These are phyloP conservation scores for Trichomonascaceae sp. DNA, from an alignment of 1,139 yeast species.

Conservation along the genomic window DNA sequence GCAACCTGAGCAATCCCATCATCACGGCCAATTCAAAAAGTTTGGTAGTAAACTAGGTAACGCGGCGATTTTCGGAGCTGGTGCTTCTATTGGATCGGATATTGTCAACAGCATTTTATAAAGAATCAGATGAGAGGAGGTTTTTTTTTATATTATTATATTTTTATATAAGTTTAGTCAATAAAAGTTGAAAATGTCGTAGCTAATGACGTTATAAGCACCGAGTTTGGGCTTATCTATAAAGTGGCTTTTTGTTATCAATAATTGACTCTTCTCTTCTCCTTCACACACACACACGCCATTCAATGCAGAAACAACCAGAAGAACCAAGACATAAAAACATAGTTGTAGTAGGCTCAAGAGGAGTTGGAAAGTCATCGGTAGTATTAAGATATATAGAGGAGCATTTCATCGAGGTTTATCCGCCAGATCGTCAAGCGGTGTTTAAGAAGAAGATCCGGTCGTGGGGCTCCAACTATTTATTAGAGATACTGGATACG, in stretches of 20 bases:
- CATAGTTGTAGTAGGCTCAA: constrained; percentile 81
- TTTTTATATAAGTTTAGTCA: not conserved
- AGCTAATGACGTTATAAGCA: not conserved
- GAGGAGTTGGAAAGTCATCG: constrained; percentile 77
- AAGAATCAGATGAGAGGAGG: constrained; percentile 8
- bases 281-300: too few species aligned
- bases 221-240: not conserved
- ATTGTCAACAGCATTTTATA: constrained; percentile 78
- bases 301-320: constrained; percentile 2
- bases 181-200: not conserved
- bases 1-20: constrained; percentile 24
- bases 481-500: constrained; percentile 80
- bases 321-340: constrained; percentile 40
- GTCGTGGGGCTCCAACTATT: constrained; percentile 57
- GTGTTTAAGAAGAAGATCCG: constrained; percentile 69
- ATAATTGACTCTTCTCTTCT: not conserved
- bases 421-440: constrained; percentile 88
- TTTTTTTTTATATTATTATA: too few species aligned
- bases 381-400: constrained; percentile 85
- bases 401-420: constrained; percentile 79
- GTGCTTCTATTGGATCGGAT: constrained; percentile 91
- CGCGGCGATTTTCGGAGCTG: constrained; percentile 95
- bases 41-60: constrained; percentile 83
- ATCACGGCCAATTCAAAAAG: constrained; percentile 45
- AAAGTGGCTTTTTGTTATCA: not conserved